Base-by-base conservation (phyloP, 1,284 basidiomycete genomes). In the Ganoderma resinaceum region DNA sequence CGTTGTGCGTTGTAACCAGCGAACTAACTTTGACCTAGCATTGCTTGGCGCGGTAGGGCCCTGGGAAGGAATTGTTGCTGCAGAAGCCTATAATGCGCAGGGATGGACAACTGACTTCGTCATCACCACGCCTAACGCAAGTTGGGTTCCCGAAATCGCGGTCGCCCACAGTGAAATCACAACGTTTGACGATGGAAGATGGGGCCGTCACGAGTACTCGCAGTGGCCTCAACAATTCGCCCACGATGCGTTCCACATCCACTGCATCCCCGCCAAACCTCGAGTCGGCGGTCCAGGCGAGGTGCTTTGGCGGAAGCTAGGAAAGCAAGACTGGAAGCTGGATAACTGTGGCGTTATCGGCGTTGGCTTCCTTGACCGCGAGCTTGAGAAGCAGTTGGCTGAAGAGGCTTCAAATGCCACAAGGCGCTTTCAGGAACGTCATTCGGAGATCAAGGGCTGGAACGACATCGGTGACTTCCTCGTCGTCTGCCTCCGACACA, bases 121-220 rank as follows among this genome's bases (percentile, higher is more conserved):
- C 3, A 26, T 63, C 35, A 63, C 62, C 5, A 53, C 62, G 2
- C 62, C 49, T 0, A 63, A 63, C 33, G 46, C 33, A 3, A 38
- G 38, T 18, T 63, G 49, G 46, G 49, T 63, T 2, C 62, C 62
- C 4, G 14, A 55, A 9, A 37, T 63, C 33, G 49, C 62, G 9
- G 49, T 63, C 7, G 62, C 62, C 16, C 62, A 53, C 33, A 49
- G 62, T 11, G 62, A 63, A 31, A 63, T 63, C 46, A 63, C 49
- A 3, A 63, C 62, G 11, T 63, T 49, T 20, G 11, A n/a, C n/a
- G 62, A 63, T 9, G 62, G 62, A 0, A 49, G 46, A n/a, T 63
- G 62, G 62, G 62, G 62, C 0, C 23, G 23, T 29, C 62, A 63
- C 33, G 62, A 63, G 49, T 63, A 63, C 23, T 63, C 62, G 4